phyloP scores from a whole-genome alignment of 2,329 filamentous ascomycete genomes.

The Tolypocladium capitatum region DNA sequence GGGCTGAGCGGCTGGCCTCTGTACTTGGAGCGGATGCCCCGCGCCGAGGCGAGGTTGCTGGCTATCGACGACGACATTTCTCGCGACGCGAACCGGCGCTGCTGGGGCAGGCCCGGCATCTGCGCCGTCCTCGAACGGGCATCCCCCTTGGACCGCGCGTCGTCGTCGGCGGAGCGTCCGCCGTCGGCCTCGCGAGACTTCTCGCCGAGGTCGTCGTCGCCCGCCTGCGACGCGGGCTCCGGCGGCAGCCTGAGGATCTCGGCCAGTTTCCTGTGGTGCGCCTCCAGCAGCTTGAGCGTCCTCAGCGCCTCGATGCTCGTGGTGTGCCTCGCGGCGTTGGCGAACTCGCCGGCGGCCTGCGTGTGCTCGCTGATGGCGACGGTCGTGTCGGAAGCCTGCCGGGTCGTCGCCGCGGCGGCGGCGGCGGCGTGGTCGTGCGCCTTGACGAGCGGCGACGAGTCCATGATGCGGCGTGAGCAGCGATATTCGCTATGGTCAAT shows the following conservation, averaged over 20 bases:
- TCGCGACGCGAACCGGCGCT: constrained; percentile 43
- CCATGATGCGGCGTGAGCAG: constrained; percentile 14
- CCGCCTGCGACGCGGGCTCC: constrained; percentile 21
- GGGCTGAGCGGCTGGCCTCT: constrained; percentile 57
- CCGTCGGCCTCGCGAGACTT: constrained; percentile 12
- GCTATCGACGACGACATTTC: constrained; percentile 73
- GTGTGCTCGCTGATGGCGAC: constrained; percentile 82
- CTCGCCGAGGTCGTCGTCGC: constrained; percentile 10
- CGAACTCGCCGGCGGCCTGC: constrained; percentile 77
- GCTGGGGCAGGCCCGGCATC: constrained; percentile 21
- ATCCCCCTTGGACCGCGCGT: constrained; percentile 9
- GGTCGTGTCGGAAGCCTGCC: constrained; percentile 59
- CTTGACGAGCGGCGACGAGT: constrained; percentile 32
- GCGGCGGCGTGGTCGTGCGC: constrained; percentile 83
- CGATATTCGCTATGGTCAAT: not conserved
- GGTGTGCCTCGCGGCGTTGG: constrained; percentile 64
- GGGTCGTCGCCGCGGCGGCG: constrained; percentile 69
- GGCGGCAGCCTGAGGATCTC: constrained; percentile 63
- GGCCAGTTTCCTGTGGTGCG: constrained; percentile 75
- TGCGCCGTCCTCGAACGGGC: constrained; percentile 13
- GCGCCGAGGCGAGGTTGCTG: constrained; percentile 73
- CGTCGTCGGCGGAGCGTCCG: constrained; percentile 3
- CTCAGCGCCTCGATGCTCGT: constrained; percentile 60
- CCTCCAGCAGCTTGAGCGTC: constrained; percentile 71
- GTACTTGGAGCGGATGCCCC: constrained; percentile 58